Evolutionary conservation across 2,329 filamentous ascomycete species (phyloP).

Genomic region (Capronia americana): DNA sequence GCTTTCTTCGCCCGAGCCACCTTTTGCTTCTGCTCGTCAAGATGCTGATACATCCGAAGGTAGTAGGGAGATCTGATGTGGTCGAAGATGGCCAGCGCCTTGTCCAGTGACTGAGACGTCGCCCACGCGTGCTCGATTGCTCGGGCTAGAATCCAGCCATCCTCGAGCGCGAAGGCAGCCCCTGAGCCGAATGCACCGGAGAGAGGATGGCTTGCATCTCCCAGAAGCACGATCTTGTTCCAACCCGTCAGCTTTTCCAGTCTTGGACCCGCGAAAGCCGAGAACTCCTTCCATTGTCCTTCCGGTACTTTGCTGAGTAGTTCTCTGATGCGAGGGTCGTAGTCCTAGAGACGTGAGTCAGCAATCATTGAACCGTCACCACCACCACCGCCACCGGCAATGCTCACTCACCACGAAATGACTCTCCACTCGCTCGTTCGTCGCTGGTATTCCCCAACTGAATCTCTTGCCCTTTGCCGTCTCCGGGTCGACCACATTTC

Average conservation of each 20-base stretch:
- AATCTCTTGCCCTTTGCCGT: slow-evolving; percentile 31
- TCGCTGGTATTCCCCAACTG: slow-evolving; percentile 39
- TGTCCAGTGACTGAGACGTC: slow-evolving; percentile 34
- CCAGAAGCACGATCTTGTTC: slow-evolving; percentile 58
- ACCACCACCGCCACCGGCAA: background rate
- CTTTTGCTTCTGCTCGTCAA: slow-evolving; percentile 40
- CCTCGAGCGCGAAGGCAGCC: slow-evolving; percentile 55
- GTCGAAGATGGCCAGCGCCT: slow-evolving; percentile 50
- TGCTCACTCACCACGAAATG: slow-evolving; percentile 45
- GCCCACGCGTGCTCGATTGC: slow-evolving; percentile 42
- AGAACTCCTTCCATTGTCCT: slow-evolving; percentile 56
- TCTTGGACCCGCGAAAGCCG: slow-evolving; percentile 56
- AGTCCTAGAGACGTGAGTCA: slow-evolving; percentile 44
- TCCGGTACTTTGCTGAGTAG: slow-evolving; percentile 49
- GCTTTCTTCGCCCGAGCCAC: slow-evolving; percentile 32
- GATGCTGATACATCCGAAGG: slow-evolving; percentile 48
- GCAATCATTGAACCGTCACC: background rate
- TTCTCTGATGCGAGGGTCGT: slow-evolving; percentile 50
- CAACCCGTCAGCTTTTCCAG: slow-evolving; percentile 51
- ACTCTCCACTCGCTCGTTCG: slow-evolving; percentile 40
- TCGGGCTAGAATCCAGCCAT: slow-evolving; percentile 54
- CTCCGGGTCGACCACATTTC: slow-evolving; percentile 44
- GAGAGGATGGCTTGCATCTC: slow-evolving; percentile 63
- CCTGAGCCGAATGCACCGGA: slow-evolving; percentile 57
- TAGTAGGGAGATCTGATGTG: slow-evolving; percentile 52